Base-by-base conservation (phyloP, 2,329 filamentous ascomycete genomes). In the Xylogone sp. region DNA sequence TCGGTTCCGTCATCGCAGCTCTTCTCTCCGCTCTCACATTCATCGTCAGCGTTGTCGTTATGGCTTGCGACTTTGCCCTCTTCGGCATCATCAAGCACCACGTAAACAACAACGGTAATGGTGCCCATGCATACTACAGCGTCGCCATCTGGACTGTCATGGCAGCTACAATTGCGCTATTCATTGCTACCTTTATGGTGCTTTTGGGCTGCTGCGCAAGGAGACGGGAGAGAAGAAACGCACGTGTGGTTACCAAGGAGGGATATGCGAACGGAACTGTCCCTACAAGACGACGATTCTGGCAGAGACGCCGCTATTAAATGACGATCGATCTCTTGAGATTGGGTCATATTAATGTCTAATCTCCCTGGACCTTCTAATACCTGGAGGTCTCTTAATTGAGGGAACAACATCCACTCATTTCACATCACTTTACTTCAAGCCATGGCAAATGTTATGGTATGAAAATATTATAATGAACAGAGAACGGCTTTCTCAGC, bases 121-220 rank as follows among this genome's bases (percentile, higher is more conserved):
- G 65, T 54, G 68, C 66, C 55, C 64, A 60, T 18, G 82, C 83
- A 20, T 62, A 65, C 42, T 87, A 75, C 67, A 74, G 76, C 27
- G 61, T 71, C 2, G 83, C 72, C 16, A 75, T 83, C 42, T 87
- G 83, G 83, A 78, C 79, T 9, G 67, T 79, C 1, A 70, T 87
- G 13, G 82, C 69, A 7, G 75, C 77, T 2, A 79, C 79, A 55
- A 69, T 84, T 53, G 72, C 75, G 58, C 69, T 76, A 19, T 73
- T 86, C 48, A 52, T 84, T 21, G 83, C 75, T 8, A 76, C 77
- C 19, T 55, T 82, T 49, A 58, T 86, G 46, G 75, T 86, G 51
- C 77, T 87, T 59, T 71, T 85, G 58, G 81, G 80, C 6, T 86
- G 82, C 75, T 84, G 77, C 69, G 75, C 74, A 50, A 71, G 73